Conservation (phyloP, 2,329 filamentous ascomycete species). For the Pseudonectria foliicola region DNA sequence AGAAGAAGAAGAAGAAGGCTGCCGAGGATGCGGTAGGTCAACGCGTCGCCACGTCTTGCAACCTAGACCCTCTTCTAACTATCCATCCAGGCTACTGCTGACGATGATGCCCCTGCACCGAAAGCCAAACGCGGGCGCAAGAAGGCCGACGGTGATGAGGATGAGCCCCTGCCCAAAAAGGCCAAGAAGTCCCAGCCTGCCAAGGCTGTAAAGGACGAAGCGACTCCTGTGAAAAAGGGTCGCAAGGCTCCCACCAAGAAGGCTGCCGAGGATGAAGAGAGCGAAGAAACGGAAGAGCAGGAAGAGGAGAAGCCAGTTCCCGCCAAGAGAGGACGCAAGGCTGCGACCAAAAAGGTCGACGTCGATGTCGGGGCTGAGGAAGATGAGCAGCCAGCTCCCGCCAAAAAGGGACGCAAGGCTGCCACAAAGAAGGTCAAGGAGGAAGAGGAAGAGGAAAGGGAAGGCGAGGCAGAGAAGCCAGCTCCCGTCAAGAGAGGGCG, state of each 20-base stretch:
- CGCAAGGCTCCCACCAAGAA: conserved; percentile 6
- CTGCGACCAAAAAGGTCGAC: conserved; percentile 8
- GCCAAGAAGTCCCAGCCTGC: conserved; percentile 25
- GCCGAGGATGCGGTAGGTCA: conserved; percentile 14
- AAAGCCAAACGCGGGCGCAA: conserved; percentile 30
- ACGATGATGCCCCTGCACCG: conserved; percentile 24
- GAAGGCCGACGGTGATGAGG: conserved; percentile 28
- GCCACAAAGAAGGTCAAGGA: conserved; percentile 4
- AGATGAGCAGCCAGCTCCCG: conserved; percentile 10
- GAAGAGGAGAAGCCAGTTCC: conserved; percentile 6
- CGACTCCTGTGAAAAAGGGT: conserved; percentile 23
- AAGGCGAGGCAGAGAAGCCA: conserved; percentile 11
- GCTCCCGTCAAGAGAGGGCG: conserved; percentile 22
- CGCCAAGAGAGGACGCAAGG: conserved; percentile 6
- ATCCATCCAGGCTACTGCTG: conserved; percentile 19
- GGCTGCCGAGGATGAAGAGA: conserved; percentile 16
- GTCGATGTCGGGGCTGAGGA: conserved; percentile 4
- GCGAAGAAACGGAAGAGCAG: conserved; percentile 6
- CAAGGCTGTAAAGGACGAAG: conserved; percentile 15
- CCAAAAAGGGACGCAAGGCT: conserved; percentile 8
- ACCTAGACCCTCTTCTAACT: conserved; percentile 4
- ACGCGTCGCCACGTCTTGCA: conserved; percentile 4
- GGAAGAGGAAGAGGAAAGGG: no score
- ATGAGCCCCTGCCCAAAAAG: conserved; percentile 30
- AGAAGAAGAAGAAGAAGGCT: conserved; percentile 30